Evolutionary conservation across 148 eudicot genomes (phyloP).

Genomic region (Vaccinium corymbosum): DNA sequence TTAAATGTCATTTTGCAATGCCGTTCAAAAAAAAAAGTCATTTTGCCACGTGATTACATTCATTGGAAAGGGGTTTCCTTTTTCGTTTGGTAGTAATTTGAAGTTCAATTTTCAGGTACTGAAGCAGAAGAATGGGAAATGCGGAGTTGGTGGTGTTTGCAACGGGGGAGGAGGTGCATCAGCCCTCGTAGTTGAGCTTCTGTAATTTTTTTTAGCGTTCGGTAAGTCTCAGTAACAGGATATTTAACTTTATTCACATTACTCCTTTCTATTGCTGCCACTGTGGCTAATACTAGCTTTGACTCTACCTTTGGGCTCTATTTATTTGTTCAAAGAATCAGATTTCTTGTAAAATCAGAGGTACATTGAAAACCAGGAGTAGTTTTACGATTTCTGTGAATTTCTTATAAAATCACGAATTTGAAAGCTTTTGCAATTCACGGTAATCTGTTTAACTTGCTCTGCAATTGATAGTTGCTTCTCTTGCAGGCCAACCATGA

Average conservation of each 20-base stretch:
- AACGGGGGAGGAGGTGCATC: conserved; percentile 99
- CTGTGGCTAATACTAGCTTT: not conserved
- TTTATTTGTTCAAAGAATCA: not conserved
- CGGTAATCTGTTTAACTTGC: not conserved
- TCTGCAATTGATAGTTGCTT: not conserved
- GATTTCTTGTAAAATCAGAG: not conserved
- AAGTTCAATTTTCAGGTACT: conserved; percentile 50
- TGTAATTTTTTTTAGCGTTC: conserved; percentile 33
- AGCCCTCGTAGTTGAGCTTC: conserved; percentile 78
- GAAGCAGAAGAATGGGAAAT: conserved; percentile 74
- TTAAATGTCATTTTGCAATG: not conserved
- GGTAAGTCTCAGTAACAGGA: conserved; percentile 22
- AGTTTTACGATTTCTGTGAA: not conserved
- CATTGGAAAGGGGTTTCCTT: not conserved
- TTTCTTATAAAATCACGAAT: not conserved
- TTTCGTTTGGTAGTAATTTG: not conserved
- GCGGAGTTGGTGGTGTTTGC: conserved; percentile 92
- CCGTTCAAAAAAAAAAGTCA: no score
- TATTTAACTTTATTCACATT: not conserved
- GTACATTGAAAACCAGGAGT: not conserved
- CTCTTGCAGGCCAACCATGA: conserved; percentile 12
- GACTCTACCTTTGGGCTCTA: not conserved
- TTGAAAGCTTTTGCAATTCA: not conserved
- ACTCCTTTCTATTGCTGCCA: not conserved
- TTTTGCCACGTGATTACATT: not conserved